Conservation (phyloP, 2,329 filamentous ascomycete species). For the Helotiales sp. region DNA sequence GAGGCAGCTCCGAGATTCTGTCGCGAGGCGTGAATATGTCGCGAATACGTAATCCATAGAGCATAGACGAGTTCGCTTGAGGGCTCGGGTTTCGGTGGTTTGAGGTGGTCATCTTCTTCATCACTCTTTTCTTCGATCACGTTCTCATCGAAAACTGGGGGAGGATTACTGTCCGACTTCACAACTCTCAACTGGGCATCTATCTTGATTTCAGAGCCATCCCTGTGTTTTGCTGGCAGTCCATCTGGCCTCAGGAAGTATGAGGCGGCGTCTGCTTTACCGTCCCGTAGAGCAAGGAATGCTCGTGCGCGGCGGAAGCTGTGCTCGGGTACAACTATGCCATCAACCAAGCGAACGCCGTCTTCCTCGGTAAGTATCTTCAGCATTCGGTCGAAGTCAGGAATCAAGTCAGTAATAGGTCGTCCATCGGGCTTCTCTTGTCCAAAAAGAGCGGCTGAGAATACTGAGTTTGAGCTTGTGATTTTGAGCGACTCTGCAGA, state of each 20-base stretch:
- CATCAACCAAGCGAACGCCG: slow-evolving; percentile 78
- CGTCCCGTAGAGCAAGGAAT: slow-evolving; percentile 79
- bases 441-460: slow-evolving; percentile 89
- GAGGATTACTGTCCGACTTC: slow-evolving; percentile 73
- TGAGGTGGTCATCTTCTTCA: slow-evolving; percentile 43
- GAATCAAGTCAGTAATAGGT: slow-evolving; percentile 77
- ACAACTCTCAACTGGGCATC: slow-evolving; percentile 97
- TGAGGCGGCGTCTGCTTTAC: slow-evolving; percentile 73
- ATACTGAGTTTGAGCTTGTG: slow-evolving; percentile 91
- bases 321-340: slow-evolving; percentile 96
- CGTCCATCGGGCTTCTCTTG: slow-evolving; percentile 81
- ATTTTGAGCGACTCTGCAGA: slow-evolving; percentile 77
- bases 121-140: slow-evolving; percentile 64
- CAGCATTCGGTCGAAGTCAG: slow-evolving; percentile 82
- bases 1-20: slow-evolving; percentile 61
- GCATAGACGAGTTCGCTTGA: slow-evolving; percentile 85
- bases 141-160: slow-evolving; percentile 57
- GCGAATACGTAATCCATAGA: slow-evolving; percentile 95
- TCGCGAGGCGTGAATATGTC: slow-evolving; percentile 80
- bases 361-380: slow-evolving; percentile 84
- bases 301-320: slow-evolving; percentile 89
- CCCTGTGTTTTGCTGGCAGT: slow-evolving; percentile 80
- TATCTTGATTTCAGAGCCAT: slow-evolving; percentile 88
- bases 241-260: slow-evolving; percentile 84
- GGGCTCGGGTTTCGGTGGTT: slow-evolving; percentile 46